A percentile compares a stretch with the other conserved stretches of the same genome.
These are phyloP conservation scores for Chaetomiaceae sp. DNA, from an alignment of 2,329 filamentous ascomycete genomes.

Conservation along the genomic window DNA sequence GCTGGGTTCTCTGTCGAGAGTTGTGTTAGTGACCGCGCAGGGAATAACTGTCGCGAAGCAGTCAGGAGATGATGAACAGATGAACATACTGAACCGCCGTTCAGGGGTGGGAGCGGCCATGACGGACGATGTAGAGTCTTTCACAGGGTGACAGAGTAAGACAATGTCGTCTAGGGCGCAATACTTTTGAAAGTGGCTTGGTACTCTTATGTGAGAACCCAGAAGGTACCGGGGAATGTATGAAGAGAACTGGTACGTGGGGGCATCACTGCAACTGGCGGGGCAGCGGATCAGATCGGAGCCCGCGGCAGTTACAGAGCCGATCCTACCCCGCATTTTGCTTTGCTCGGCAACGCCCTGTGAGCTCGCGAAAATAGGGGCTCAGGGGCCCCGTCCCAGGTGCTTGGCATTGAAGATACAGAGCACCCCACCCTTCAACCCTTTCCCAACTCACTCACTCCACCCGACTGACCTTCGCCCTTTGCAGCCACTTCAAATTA, in stretches of 20 bases:
- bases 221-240: background rate
- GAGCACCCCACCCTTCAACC: too few species aligned
- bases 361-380: background rate
- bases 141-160: background rate
- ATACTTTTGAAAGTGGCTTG: too few species aligned
- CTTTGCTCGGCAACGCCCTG: background rate
- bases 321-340: slow-evolving; percentile 16
- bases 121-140: background rate
- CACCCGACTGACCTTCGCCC: slow-evolving; percentile 16
- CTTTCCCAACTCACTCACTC: background rate
- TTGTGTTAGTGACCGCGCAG: slow-evolving; percentile 3
- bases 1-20: slow-evolving; percentile 39
- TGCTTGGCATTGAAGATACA: too few species aligned
- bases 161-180: too few species aligned
- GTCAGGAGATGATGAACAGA: too few species aligned
- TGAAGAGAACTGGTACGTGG: background rate
- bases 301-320: background rate
- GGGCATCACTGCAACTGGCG: background rate
- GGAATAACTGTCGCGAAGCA: too few species aligned
- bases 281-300: slow-evolving; percentile 5
- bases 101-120: slow-evolving; percentile 19
- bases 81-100: slow-evolving; percentile 20
- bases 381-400: too few species aligned
- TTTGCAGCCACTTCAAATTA: slow-evolving; percentile 44
- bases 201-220: too few species aligned